Evolutionary conservation across 2,329 filamentous ascomycete genomes (phyloP), one percentile per base, ranked within the genome.

Genomic region (Pseudocercospora crystallina): DNA sequence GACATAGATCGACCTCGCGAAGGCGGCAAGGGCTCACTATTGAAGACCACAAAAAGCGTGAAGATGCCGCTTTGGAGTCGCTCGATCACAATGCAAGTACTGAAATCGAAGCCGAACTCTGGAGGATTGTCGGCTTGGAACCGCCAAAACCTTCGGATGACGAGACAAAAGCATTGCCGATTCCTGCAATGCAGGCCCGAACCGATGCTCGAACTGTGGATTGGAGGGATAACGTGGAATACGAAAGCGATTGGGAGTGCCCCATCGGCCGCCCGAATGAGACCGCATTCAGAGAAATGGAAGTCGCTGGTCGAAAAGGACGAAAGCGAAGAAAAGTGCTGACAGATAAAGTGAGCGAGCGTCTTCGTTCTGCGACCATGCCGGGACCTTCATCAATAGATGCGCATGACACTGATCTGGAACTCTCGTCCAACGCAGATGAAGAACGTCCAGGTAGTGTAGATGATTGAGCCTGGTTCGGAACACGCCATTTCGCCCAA

Each of bases 21-120:
- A 61, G 54, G 15, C 51, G 61, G 37, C 20, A 26, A 26, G 48
- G 57, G 15, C 37, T 59, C 2, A 57, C 57, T 14, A 54, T 56
- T 8, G 26, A 41, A 29, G 49, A 42, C 13, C 56, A 47, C 17
- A 47, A 51, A 12, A 49, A 53, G 38, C 54, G 50, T 11, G 71
- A 78, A 63, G 72, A 76, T 31, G 57, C 62, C 2, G 74, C 77
- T 55, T 69, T 76, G 14, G 75, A 80, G 47, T 61, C 64, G 1
- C 61, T 80, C 17, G 81, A 84, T 60, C 65, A 66, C 34, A 59
- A 73, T 55, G 65, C 66, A 9, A 76, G 73, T 51, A 65, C 56
- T 37, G 57, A 61, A 14, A 77, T 80, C 58, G 78, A 82, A 59
- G 48, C 62, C 1, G 62, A 62, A 3, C 62, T 83, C 3, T 76